A percentile compares a stretch with the other conserved stretches of the same genome.
phyloP scores from a whole-genome alignment of 2,329 filamentous ascomycete genomes.

The Ceratocystis huliohia region DNA sequence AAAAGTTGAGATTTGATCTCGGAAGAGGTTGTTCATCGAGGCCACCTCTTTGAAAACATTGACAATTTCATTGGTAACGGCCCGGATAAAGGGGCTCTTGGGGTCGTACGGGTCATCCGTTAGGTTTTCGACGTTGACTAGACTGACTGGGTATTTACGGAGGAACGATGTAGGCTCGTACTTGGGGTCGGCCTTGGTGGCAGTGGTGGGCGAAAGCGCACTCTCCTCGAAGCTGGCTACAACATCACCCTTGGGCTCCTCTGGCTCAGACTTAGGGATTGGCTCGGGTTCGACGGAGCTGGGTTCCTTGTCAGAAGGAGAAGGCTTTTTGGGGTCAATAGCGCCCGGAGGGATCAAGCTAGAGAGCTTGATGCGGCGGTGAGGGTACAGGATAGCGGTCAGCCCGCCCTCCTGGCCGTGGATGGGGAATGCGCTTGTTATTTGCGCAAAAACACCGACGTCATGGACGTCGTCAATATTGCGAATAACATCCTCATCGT shows the following conservation, averaged over 20 bases:
- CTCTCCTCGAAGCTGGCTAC: conserved; percentile 94
- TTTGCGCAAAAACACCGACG: conserved; percentile 92
- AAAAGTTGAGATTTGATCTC: conserved; percentile 94
- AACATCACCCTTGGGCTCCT: conserved; percentile 79
- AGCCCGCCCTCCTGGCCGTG: conserved; percentile 72
- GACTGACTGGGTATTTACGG: conserved; percentile 78
- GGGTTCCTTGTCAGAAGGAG: conserved; percentile 35
- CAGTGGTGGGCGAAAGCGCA: conserved; percentile 38
- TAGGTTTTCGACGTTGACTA: conserved; percentile 92
- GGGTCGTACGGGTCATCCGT: conserved; percentile 79
- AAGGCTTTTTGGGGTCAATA: conserved; percentile 37
- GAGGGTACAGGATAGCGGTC: conserved; percentile 90
- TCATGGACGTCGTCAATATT: conserved; percentile 86
- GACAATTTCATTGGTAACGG: conserved; percentile 92
- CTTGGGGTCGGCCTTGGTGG: conserved; percentile 40
- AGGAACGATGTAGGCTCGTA: conserved; percentile 88
- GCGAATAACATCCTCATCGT: conserved; percentile 87
- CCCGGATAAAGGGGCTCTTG: conserved; percentile 77
- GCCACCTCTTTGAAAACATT: conserved; percentile 98
- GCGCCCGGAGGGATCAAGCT: conserved; percentile 58
- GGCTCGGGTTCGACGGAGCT: conserved; percentile 40
- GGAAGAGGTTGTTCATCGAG: conserved; percentile 83
- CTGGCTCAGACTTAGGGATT: conserved; percentile 47
- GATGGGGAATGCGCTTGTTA: conserved; percentile 89
- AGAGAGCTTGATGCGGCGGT: conserved; percentile 84